A percentile compares a stretch with the other conserved stretches of the same genome.
These are phyloP conservation scores for Russula olivacea DNA, from an alignment of 768 basidiomycete genomes.

Conservation along the genomic window DNA sequence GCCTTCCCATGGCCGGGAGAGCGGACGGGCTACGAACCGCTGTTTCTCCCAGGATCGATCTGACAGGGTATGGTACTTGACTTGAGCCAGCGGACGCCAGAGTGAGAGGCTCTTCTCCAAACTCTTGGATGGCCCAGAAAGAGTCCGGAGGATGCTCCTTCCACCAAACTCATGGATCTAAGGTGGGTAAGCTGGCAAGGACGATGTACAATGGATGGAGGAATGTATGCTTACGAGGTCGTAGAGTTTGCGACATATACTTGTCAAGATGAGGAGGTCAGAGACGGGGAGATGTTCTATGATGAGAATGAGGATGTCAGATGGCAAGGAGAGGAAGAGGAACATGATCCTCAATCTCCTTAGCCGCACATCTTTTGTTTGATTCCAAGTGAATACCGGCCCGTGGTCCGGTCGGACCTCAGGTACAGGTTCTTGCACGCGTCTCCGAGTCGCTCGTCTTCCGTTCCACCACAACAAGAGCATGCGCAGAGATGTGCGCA, in stretches of 20 bases:
- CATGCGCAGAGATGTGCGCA: constrained; percentile 91
- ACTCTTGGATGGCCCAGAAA: constrained; percentile 20
- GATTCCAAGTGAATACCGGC: background rate
- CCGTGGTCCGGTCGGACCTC: background rate
- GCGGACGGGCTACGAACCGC: constrained; percentile 26
- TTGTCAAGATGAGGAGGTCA: constrained; percentile 19
- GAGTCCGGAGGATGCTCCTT: constrained; percentile 7
- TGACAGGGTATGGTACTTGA: constrained; percentile 24
- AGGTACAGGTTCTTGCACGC: background rate
- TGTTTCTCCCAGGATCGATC: constrained; percentile 25
- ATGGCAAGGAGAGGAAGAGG: constrained; percentile 16
- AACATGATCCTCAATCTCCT: background rate
- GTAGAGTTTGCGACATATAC: constrained; percentile 11
- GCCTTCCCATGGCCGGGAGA: constrained; percentile 27
- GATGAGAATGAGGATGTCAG: constrained; percentile 22
- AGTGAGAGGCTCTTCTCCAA: constrained; percentile 7
- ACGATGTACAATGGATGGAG: background rate
- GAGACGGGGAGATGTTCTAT: constrained; percentile 18
- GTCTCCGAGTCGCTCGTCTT: background rate
- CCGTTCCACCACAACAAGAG: constrained; percentile 13
- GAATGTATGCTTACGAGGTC: constrained; percentile 12
- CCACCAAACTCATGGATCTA: constrained; percentile 25
- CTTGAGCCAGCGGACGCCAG: constrained; percentile 23
- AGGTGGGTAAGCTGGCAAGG: background rate
- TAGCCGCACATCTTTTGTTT: background rate